phyloP scores from a whole-genome alignment of 306 rosid genomes.

The Acacia crassicarpa region DNA sequence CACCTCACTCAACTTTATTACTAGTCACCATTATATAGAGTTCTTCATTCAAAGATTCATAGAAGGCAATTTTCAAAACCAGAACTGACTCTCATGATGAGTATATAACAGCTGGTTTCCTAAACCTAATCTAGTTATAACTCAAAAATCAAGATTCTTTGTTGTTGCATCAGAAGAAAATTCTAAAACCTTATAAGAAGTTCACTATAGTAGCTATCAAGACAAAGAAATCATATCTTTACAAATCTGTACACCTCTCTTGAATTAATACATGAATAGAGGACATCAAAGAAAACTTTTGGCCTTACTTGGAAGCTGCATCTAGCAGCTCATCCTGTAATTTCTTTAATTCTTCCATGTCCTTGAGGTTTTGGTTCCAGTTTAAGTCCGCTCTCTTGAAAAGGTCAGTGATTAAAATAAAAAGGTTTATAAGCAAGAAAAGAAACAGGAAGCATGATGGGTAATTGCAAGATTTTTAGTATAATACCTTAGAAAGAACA shows the following conservation, averaged over 20 bases:
- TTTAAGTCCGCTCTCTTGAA: constrained; percentile 87
- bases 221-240: constrained; percentile 2
- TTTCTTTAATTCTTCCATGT: constrained; percentile 68
- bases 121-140: constrained; percentile 4
- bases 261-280: neutral
- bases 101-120: constrained; percentile 15
- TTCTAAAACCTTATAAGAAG: neutral
- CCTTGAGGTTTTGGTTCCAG: constrained; percentile 75
- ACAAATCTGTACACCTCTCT: neutral
- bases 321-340: constrained; percentile 79
- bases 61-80: constrained; percentile 13
- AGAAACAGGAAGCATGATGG: neutral
- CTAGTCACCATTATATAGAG: neutral
- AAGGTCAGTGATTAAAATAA: constrained; percentile 29
- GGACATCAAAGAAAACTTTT: neutral
- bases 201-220: constrained; percentile 3
- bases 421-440: constrained; percentile 23
- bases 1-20: constrained; percentile 1
- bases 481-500: constrained; percentile 83
- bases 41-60: constrained; percentile 13
- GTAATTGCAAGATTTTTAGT: constrained; percentile 12
- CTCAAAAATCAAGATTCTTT: neutral
- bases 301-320: constrained; percentile 73
- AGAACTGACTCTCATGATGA: neutral
- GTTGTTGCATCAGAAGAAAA: neutral